Percentiles rank a stretch among this genome's conserved stretches.
Evolutionary conservation across 1,284 basidiomycete species (phyloP).

Genomic region (Ustilago loliicola): DNA sequence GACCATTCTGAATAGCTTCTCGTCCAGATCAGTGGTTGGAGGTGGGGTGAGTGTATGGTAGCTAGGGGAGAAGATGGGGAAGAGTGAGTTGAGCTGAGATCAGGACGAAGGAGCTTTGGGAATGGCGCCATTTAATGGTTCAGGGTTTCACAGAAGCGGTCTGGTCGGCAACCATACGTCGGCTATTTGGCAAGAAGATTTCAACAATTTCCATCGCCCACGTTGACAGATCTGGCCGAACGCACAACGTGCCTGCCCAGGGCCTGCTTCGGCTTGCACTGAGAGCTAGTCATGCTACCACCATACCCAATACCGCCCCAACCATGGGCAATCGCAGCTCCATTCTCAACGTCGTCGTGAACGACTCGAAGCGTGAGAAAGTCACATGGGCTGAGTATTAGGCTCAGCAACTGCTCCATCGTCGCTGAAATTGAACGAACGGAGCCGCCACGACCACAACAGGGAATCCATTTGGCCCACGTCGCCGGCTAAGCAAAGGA

Average conservation of each 20-base stretch:
- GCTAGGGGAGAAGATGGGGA: background rate
- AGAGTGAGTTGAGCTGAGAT: background rate
- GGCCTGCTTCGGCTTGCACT: too few species aligned
- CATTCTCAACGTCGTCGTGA: background rate
- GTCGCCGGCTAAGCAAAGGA: background rate
- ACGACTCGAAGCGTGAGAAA: background rate
- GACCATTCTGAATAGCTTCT: slow-evolving; percentile 34
- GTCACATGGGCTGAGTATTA: background rate
- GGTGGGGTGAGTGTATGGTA: slow-evolving; percentile 1
- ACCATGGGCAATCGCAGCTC: too few species aligned
- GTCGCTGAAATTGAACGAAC: background rate
- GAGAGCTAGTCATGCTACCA: too few species aligned
- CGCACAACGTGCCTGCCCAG: slow-evolving; percentile 1
- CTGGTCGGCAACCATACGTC: slow-evolving; percentile 1
- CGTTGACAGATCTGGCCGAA: background rate
- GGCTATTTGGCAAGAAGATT: slow-evolving; percentile 6
- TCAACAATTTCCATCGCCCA: slow-evolving; percentile 3
- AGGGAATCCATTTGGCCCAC: background rate
- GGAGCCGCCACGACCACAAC: background rate
- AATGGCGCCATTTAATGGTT: slow-evolving; percentile 1
- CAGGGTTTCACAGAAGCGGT: background rate
- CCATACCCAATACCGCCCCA: too few species aligned
- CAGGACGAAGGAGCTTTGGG: background rate
- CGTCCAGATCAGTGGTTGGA: background rate
- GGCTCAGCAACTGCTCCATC: background rate